Conservation (phyloP, 164 flowering plant species). For the Aristolochia fimbriata region DNA sequence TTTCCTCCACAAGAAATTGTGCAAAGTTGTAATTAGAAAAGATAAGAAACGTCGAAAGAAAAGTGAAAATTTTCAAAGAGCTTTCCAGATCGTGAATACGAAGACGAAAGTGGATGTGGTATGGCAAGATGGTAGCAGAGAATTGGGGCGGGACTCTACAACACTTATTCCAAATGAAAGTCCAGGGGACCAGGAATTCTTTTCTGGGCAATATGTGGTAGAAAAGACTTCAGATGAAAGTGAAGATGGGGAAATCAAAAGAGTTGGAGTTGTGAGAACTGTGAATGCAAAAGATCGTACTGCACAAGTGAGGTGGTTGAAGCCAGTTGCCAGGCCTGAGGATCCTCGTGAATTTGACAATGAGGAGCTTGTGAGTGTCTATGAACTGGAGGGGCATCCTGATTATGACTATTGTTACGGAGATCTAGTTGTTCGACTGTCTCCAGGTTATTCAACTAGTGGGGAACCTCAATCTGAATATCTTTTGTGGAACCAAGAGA, state of each 20-base stretch:
- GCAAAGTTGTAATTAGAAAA: conserved; percentile 58
- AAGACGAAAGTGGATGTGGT: conserved; percentile 79
- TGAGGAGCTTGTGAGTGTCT: conserved; percentile 93
- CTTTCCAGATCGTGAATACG: conserved; percentile 58
- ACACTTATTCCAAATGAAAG: conserved; percentile 72
- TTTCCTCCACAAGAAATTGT: conserved; percentile 70
- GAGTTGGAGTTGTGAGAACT: conserved; percentile 87
- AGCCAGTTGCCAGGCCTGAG: conserved; percentile 72
- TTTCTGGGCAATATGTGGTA: conserved; percentile 87
- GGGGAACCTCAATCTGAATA: conserved; percentile 8
- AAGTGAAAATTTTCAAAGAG: conserved; percentile 75
- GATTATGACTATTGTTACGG: conserved; percentile 99
- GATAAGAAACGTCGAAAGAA: conserved; percentile 66
- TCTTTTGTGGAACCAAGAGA: conserved; percentile 2
- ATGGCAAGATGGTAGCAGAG: conserved; percentile 82
- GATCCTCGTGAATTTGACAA: conserved; percentile 78
- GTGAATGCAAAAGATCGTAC: conserved; percentile 92
- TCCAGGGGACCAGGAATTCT: conserved; percentile 97
- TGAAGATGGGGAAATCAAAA: conserved; percentile 51
- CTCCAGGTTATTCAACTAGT: conserved; percentile 43
- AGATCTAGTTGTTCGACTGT: conserved; percentile 82
- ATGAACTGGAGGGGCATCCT: conserved; percentile 92
- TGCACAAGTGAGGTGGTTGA: conserved; percentile 86
- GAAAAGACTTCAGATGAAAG: conserved; percentile 74
- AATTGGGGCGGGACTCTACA: conserved; percentile 41